These are phyloP conservation scores for Puccinia hordei DNA, from an alignment of 1,284 basidiomycete species.

Conservation along the genomic window DNA sequence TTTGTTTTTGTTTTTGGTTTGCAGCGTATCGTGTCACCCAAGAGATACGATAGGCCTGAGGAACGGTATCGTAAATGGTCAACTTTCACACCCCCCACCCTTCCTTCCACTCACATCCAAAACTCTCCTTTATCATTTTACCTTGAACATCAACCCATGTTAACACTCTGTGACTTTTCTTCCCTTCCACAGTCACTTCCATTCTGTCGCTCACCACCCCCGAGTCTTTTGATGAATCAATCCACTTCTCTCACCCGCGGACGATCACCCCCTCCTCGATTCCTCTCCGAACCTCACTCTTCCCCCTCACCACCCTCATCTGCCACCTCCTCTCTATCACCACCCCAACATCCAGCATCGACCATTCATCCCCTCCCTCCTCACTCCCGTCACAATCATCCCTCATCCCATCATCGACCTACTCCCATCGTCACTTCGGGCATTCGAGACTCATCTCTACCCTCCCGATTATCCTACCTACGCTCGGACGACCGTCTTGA, in stretches of 20 bases:
- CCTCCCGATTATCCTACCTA: constrained; percentile 6
- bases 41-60: constrained; percentile 2
- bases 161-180: background rate
- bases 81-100: background rate
- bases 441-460: constrained; percentile 34
- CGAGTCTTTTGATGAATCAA: background rate
- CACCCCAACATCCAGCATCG: background rate
- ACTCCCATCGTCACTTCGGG: constrained; percentile 35
- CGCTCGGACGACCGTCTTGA: constrained; percentile 8
- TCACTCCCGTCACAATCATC: background rate
- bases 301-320: constrained; percentile 15
- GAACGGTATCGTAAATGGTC: constrained; percentile 10
- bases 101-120: background rate
- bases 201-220: constrained; percentile 15
- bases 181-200: background rate
- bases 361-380: background rate
- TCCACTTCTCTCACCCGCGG: background rate
- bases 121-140: background rate
- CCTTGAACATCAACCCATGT: background rate
- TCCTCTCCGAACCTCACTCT: constrained; percentile 17
- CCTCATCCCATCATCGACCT: constrained; percentile 8
- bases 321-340: background rate
- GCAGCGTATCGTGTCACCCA: constrained; percentile 19
- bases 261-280: constrained; percentile 24
- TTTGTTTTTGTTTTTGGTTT: background rate